phyloP scores from a whole-genome alignment of 495 filamentous ascomycete species.

The Penicillium ucsense region DNA sequence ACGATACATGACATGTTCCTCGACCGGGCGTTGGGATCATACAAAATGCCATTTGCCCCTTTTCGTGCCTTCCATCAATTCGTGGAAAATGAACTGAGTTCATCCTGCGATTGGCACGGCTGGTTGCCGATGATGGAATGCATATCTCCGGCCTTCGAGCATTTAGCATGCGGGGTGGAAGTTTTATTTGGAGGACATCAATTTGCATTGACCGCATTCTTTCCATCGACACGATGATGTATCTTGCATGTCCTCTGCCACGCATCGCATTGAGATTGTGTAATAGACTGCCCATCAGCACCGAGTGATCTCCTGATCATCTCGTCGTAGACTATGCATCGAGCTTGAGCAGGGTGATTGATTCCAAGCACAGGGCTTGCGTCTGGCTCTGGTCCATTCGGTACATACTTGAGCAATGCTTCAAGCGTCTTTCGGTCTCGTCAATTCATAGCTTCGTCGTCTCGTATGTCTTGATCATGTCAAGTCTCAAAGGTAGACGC shows the following conservation, averaged over 20 bases:
- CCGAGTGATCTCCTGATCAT: too few relatives aligned
- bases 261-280: too few relatives aligned
- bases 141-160: constrained; percentile 22
- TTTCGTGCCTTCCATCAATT: constrained; percentile 13
- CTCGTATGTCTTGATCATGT: background rate
- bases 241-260: constrained; percentile 5
- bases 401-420: too few relatives aligned
- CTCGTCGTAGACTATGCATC: too few relatives aligned
- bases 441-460: background rate
- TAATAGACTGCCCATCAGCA: too few relatives aligned
- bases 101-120: background rate
- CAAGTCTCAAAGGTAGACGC: constrained; percentile 51
- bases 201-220: too few relatives aligned
- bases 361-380: too few relatives aligned
- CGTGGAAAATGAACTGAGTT: constrained; percentile 9
- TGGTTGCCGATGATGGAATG: constrained; percentile 18
- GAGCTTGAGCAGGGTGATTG: too few relatives aligned
- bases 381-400: too few relatives aligned
- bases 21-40: constrained; percentile 32
- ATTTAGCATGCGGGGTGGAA: constrained; percentile 38
- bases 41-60: constrained; percentile 12
- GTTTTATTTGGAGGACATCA: constrained; percentile 6
- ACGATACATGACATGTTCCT: constrained; percentile 24
- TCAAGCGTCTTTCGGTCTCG: background rate
- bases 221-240: constrained; percentile 10